phyloP scores from a whole-genome alignment of 805 yeast genomes.

The Pichia membranifaciens region DNA sequence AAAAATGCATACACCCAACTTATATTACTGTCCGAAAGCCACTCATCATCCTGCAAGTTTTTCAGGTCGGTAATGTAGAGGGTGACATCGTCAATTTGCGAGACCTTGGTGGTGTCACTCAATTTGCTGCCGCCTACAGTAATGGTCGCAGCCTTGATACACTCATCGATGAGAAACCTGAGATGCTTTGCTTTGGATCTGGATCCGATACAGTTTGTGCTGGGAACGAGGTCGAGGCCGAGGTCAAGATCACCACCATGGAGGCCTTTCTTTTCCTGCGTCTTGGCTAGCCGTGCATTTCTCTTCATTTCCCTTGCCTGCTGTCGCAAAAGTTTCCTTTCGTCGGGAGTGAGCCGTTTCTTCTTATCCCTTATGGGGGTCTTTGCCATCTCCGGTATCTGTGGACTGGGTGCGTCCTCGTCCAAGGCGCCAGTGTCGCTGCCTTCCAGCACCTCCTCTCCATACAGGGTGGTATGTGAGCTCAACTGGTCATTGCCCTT shows the following conservation, averaged over 20 bases:
- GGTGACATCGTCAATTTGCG: slow-evolving; percentile 52
- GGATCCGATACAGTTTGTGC: not conserved
- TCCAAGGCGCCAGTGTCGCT: too few relatives aligned
- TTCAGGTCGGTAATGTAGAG: slow-evolving; percentile 53
- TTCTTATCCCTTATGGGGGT: too few relatives aligned
- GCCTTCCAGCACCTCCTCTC: slow-evolving; percentile 1
- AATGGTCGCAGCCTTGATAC: not conserved
- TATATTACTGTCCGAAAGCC: slow-evolving; percentile 70
- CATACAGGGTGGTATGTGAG: slow-evolving; percentile 9
- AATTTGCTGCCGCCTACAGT: not conserved
- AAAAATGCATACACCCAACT: slow-evolving; percentile 56
- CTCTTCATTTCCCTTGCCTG: slow-evolving; percentile 7
- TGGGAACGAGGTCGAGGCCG: not conserved
- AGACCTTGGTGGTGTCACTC: slow-evolving; percentile 15
- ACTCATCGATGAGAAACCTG: not conserved
- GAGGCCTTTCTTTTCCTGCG: not conserved
- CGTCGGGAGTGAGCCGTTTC: not conserved
- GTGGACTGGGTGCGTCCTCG: too few relatives aligned
- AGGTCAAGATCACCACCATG: not conserved
- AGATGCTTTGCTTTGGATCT: slow-evolving; percentile 5
- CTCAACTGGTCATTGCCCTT: slow-evolving; percentile 1
- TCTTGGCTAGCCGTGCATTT: not conserved
- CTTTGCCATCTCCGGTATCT: too few relatives aligned
- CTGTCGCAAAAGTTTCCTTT: slow-evolving; percentile 3
- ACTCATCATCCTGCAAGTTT: slow-evolving; percentile 56